Evolutionary conservation across 2,329 filamentous ascomycete species (phyloP), one percentile per base, ranked within the genome.

Genomic region (Epichloe coenophiala): DNA sequence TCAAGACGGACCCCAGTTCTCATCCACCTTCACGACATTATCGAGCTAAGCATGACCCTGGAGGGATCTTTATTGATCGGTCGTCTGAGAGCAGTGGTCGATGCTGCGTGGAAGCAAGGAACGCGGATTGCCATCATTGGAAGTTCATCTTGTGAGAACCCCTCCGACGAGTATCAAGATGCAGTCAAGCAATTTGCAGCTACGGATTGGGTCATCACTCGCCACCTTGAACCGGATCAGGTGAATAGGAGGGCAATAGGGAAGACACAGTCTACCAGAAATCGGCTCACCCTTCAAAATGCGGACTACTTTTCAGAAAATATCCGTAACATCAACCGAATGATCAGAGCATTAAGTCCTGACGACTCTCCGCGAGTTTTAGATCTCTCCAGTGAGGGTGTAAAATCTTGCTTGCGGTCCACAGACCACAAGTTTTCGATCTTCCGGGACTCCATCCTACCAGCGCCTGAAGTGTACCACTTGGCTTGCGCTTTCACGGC

Each of bases 11-110:
- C 63, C 21, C 74, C 73, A 21, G 74, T 89, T 7, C 82, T 97
- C 52, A 73, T 94, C 38, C 88, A 88, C 58, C 70, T 95, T 12
- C 80, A 86, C 61, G 88, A 97, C 63, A 86, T 88, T 60, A 81
- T 86, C 49, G 87, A 94, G 55, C 73, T 98, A 8, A 80, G 76
- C 58, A 77, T 78, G 60, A 83, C 85, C 1, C 65, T 76, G 5
- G 81, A 88, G 52, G 88, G 88, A 11, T 73, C 78, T 2, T 74
- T 77, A 21, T 77, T 97, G 35, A 68, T 96, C 7, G 70, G 74
- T 40, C 80, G 83, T 52, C 69, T 98, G 12, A 81, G 86, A 49
- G 76, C 78, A 45, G 72, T 85, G 6, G 79, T 95, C 27, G 83
- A 90, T 58, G 77, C 78, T 53, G 76, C 83, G 52, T 85, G 90